phyloP scores from a whole-genome alignment of 108 stramenopile species.

The Epipyxis sp. region DNA sequence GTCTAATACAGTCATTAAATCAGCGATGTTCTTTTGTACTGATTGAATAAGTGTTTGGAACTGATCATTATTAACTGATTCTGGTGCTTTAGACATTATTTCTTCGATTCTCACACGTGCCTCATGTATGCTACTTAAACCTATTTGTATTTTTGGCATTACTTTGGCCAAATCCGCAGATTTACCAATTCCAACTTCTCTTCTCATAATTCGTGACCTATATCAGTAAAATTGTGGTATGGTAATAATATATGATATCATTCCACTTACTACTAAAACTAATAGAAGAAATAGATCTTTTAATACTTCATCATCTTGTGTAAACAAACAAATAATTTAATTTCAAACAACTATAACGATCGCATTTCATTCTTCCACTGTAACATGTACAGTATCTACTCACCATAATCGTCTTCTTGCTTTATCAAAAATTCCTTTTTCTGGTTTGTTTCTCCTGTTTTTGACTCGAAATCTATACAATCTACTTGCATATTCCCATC shows the following conservation, averaged over 20 bases:
- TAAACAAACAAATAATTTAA: no score
- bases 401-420: constrained; percentile 23
- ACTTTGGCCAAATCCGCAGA: constrained; percentile 9
- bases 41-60: neutral
- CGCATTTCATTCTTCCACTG: no score
- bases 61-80: neutral
- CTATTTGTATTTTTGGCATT: constrained; percentile 6
- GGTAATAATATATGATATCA: no score
- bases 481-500: constrained; percentile 32
- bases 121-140: constrained; percentile 7
- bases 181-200: constrained; percentile 2
- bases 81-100: constrained; percentile 6
- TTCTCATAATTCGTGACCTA: constrained; percentile 14
- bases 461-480: neutral
- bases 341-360: no score
- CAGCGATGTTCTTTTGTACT: constrained; percentile 25
- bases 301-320: no score
- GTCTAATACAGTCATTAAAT: neutral
- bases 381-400: no score
- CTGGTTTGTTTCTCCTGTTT: constrained; percentile 8
- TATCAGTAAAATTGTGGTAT: no score
- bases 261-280: no score
- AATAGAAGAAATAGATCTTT: no score
- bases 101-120: constrained; percentile 28
- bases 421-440: neutral